phyloP scores from a whole-genome alignment of 805 yeast genomes.

The Schwanniomyces yamadae region DNA sequence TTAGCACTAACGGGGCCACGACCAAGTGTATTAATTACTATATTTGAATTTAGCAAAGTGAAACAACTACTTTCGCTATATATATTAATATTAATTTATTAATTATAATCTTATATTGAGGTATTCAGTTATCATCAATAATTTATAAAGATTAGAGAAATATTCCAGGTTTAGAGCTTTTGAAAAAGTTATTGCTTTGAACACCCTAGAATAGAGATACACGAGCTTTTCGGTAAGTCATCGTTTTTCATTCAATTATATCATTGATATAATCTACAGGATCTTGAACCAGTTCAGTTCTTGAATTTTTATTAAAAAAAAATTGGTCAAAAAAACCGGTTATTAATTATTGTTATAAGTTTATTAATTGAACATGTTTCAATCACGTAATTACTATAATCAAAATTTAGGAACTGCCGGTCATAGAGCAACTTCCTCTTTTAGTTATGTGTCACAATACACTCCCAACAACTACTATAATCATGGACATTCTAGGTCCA shows the following conservation, averaged over 20 bases:
- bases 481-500: conserved; percentile 11
- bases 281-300: no score
- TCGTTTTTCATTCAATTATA: conserved; percentile 28
- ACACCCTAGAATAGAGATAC: conserved; percentile 1
- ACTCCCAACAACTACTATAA: conserved; percentile 11
- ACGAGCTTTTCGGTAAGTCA: conserved; percentile 44
- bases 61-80: not conserved
- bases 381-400: conserved; percentile 17
- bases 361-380: conserved; percentile 14
- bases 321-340: conserved; percentile 3
- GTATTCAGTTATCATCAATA: conserved; percentile 9
- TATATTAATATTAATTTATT: no score
- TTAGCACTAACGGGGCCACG: not conserved
- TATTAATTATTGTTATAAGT: conserved; percentile 4
- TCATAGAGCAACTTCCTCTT: conserved; percentile 33
- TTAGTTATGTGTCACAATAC: conserved; percentile 22
- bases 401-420: conserved; percentile 38
- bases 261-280: no score
- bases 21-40: not conserved
- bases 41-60: not conserved
- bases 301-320: conserved; percentile 7
- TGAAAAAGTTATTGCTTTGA: not conserved
- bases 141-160: conserved; percentile 3
- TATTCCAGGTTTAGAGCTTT: not conserved
- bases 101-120: conserved; percentile 6